phyloP scores from a whole-genome alignment of 805 yeast genomes.

The Zygosaccharomyces bisporus region DNA sequence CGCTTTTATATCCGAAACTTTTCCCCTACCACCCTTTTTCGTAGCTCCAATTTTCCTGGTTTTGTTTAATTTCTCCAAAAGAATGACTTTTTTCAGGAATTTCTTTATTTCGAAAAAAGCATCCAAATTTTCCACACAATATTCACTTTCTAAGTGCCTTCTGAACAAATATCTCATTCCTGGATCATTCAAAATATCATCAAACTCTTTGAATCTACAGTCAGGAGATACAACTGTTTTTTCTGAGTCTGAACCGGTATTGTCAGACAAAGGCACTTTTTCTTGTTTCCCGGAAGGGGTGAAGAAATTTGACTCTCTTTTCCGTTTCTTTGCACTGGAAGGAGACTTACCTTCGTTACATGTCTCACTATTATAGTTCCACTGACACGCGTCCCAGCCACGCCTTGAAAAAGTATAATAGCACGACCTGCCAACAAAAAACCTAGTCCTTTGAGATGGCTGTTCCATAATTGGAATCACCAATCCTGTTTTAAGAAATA shows the following conservation, averaged over 20 bases:
- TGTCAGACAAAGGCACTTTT: background rate
- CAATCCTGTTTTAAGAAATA: conserved; percentile 46
- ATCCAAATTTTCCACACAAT: conserved; percentile 73
- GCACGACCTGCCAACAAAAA: conserved; percentile 39
- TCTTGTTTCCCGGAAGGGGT: background rate
- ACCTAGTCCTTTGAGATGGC: conserved; percentile 35
- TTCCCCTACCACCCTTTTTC: conserved; percentile 13
- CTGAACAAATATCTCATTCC: conserved; percentile 68
- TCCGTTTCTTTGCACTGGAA: background rate
- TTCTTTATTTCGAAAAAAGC: conserved; percentile 59
- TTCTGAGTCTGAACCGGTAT: conserved; percentile 5
- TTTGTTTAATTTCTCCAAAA: conserved; percentile 41
- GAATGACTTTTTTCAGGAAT: conserved; percentile 45
- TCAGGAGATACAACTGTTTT: conserved; percentile 4
- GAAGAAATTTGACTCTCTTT: background rate
- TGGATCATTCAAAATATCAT: conserved; percentile 61
- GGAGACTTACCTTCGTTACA: background rate
- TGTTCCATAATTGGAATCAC: conserved; percentile 43
- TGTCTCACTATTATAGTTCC: conserved; percentile 16
- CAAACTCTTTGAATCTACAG: conserved; percentile 20
- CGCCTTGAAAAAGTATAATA: conserved; percentile 42
- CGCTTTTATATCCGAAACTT: conserved; percentile 27
- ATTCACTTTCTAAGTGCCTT: conserved; percentile 57
- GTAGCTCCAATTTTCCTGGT: conserved; percentile 13
- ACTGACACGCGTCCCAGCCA: conserved; percentile 40